phyloP scores from a whole-genome alignment of 176 grass and related monocot species.

The Carex myosuroides region DNA sequence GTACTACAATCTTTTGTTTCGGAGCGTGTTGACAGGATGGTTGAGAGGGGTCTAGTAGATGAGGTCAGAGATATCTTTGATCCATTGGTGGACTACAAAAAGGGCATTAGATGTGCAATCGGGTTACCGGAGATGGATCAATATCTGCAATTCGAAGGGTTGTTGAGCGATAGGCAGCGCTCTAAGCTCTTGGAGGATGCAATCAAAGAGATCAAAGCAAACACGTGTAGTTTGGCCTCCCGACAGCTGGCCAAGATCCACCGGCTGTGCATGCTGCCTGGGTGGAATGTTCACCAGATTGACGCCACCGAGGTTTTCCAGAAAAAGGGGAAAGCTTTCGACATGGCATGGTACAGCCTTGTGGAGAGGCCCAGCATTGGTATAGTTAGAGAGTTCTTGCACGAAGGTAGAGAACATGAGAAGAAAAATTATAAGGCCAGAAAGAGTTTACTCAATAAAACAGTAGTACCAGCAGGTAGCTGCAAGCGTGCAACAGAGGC shows the following conservation, averaged over 20 bases:
- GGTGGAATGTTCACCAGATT: constrained; percentile 33
- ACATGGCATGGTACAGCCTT: constrained; percentile 33
- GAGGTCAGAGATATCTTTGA: constrained; percentile 22
- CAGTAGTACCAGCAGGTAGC: neutral
- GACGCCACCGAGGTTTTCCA: constrained; percentile 34
- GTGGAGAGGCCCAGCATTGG: constrained; percentile 33
- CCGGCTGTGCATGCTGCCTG: constrained; percentile 4
- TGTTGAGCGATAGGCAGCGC: neutral
- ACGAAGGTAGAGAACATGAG: neutral
- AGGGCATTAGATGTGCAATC: constrained; percentile 22
- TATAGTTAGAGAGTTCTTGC: constrained; percentile 33
- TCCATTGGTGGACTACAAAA: neutral
- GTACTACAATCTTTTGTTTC: constrained; percentile 9
- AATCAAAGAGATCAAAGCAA: constrained; percentile 37
- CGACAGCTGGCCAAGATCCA: constrained; percentile 45
- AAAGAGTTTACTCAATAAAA: neutral
- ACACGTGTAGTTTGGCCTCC: constrained; percentile 36
- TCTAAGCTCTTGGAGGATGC: constrained; percentile 14
- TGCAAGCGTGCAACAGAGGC: neutral
- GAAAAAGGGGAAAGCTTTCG: neutral
- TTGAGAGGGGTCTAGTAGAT: constrained; percentile 22
- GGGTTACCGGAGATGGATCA: constrained; percentile 40
- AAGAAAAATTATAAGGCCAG: neutral
- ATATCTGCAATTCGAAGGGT: constrained; percentile 22
- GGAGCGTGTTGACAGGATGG: constrained; percentile 29